Evolutionary conservation across 352 stramenopile genomes (phyloP).

Genomic region (Pythium sukuiense): DNA sequence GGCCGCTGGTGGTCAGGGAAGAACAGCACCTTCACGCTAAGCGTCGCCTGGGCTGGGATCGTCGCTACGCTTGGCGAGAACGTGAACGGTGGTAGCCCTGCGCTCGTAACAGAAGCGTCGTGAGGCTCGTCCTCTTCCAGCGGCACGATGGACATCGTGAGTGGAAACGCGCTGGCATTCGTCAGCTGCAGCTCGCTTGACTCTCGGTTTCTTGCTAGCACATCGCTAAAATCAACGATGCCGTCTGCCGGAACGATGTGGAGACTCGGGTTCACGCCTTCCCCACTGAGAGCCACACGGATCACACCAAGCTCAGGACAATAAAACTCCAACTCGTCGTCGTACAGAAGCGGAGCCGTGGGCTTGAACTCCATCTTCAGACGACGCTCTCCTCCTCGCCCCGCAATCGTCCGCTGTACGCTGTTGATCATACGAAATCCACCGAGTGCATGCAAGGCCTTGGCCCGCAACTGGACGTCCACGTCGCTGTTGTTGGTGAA

Average conservation of each 20-base stretch:
- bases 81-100: constrained; percentile 50
- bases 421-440: constrained; percentile 83
- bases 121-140: neutral
- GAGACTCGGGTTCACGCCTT: constrained; percentile 82
- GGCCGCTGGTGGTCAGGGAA: constrained; percentile 54
- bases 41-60: constrained; percentile 57
- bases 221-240: constrained; percentile 63
- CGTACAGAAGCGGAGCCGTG: constrained; percentile 45
- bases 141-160: constrained; percentile 49
- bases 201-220: constrained; percentile 53
- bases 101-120: constrained; percentile 13
- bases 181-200: constrained; percentile 49
- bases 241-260: constrained; percentile 62
- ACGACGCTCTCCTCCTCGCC: constrained; percentile 25
- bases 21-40: constrained; percentile 68
- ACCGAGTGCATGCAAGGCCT: constrained; percentile 76
- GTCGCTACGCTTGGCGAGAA: constrained; percentile 59
- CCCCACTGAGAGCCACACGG: constrained; percentile 44
- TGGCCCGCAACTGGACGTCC: constrained; percentile 43
- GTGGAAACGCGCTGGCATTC: constrained; percentile 68
- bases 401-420: constrained; percentile 43
- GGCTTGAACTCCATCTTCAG: constrained; percentile 75
- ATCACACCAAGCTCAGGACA: constrained; percentile 34
- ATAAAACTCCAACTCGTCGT: constrained; percentile 70
- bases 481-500: constrained; percentile 50